Evolutionary conservation across 78 protist species (phyloP).

Genomic region (Dictyostelium citrinum): DNA sequence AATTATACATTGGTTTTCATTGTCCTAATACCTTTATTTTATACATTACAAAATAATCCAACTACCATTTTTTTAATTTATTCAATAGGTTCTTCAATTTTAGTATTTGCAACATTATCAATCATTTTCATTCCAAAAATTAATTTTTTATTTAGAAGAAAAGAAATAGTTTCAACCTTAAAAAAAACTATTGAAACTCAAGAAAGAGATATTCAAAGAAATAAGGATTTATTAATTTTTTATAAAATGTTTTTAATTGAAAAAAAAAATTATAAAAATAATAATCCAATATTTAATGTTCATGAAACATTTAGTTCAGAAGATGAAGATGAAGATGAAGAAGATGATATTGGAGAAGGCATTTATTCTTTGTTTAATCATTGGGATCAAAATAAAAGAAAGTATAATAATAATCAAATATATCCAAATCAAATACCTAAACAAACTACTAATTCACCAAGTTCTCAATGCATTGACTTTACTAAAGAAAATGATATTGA

Average conservation of each 20-base stretch:
- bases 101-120: not conserved
- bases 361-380: not conserved
- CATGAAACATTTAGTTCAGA: constrained; percentile 26
- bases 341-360: not conserved
- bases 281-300: not conserved
- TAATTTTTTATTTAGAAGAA: constrained; percentile 15
- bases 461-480: not conserved
- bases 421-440: not conserved
- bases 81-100: constrained; percentile 34
- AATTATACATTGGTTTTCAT: not conserved
- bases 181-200: constrained; percentile 28
- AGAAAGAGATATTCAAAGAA: constrained; percentile 30
- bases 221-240: constrained; percentile 22
- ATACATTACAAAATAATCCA: not conserved
- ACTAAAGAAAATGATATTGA: not conserved
- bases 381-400: not conserved
- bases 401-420: not conserved
- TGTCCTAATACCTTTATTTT: not conserved
- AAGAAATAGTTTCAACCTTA: not conserved
- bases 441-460: not conserved
- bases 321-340: not conserved
- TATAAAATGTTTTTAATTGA: constrained; percentile 26
- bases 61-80: not conserved
- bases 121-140: constrained; percentile 39
- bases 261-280: not conserved